phyloP scores from a whole-genome alignment of 441 rosid species.

The Mallotus repandus region DNA sequence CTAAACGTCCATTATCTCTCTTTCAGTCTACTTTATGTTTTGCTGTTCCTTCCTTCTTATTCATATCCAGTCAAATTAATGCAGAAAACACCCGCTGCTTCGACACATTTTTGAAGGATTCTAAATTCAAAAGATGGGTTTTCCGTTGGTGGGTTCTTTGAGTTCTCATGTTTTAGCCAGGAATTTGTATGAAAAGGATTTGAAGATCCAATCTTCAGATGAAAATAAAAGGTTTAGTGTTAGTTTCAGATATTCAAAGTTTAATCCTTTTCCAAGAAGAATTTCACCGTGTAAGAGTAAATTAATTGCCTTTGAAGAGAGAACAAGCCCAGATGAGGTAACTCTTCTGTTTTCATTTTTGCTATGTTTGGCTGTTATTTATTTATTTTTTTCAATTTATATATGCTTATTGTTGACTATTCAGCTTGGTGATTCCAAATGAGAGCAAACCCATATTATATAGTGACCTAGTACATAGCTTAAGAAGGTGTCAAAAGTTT shows the following conservation, averaged over 20 bases:
- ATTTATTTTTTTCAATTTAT: not conserved
- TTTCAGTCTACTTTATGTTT: too few relatives aligned
- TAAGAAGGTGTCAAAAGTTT: not conserved
- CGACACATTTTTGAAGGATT: constrained; percentile 5
- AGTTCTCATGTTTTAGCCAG: constrained; percentile 31
- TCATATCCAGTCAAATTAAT: too few relatives aligned
- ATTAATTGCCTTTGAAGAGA: constrained; percentile 46
- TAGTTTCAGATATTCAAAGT: constrained; percentile 25
- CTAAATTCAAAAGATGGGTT: constrained; percentile 33
- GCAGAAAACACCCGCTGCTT: not conserved
- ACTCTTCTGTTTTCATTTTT: not conserved
- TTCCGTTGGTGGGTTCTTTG: constrained; percentile 37
- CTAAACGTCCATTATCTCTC: not conserved
- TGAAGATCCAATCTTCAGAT: constrained; percentile 34
- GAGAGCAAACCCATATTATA: not conserved
- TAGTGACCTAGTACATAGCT: not conserved
- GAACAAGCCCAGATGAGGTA: constrained; percentile 82
- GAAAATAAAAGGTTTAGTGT: constrained; percentile 24
- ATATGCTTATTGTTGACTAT: not conserved
- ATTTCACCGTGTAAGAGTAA: constrained; percentile 38
- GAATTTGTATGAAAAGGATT: constrained; percentile 20
- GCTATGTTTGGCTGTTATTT: not conserved
- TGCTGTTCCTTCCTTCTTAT: not conserved
- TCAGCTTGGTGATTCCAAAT: not conserved
- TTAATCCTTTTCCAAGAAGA: constrained; percentile 26